Evolutionary conservation across 257 asterid genomes (phyloP).

Genomic region (Fraxinus cuspidata): DNA sequence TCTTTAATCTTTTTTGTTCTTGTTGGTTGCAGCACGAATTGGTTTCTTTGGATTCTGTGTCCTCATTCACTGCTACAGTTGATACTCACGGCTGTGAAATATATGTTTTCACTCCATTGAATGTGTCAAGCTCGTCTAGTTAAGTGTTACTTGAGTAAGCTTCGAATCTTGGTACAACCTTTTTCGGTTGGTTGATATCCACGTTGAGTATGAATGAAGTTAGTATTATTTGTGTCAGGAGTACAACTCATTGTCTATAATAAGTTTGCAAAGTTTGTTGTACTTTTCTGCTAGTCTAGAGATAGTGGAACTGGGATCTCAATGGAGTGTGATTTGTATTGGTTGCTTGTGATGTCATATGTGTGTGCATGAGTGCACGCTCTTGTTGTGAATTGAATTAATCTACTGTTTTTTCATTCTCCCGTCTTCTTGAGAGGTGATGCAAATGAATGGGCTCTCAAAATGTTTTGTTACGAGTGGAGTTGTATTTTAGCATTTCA

Average conservation of each 20-base stretch:
- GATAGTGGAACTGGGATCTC: neutral
- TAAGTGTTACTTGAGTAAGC: slow-evolving; percentile 22
- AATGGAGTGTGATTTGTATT: neutral
- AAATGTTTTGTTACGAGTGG: neutral
- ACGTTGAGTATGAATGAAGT: neutral
- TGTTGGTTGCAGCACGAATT: slow-evolving; percentile 61
- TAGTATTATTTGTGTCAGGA: neutral
- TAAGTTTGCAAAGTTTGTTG: neutral
- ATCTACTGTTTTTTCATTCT: neutral
- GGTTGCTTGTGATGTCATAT: neutral
- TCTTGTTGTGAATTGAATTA: neutral
- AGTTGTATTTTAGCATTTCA: neutral
- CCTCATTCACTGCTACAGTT: slow-evolving; percentile 56
- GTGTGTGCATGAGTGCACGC: neutral
- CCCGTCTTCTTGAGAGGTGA: neutral
- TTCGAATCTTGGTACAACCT: slow-evolving; percentile 16
- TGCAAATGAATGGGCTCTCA: neutral
- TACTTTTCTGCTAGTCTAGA: neutral
- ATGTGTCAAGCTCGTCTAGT: slow-evolving; percentile 27
- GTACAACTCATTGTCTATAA: neutral
- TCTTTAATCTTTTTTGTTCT: neutral
- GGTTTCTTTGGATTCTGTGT: slow-evolving; percentile 42
- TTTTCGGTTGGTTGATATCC: slow-evolving; percentile 10
- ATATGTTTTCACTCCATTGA: slow-evolving; percentile 60
- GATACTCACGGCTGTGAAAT: slow-evolving; percentile 72